Evolutionary conservation across 2,329 filamentous ascomycete species (phyloP).

Genomic region (Zymoseptoria passerinii): DNA sequence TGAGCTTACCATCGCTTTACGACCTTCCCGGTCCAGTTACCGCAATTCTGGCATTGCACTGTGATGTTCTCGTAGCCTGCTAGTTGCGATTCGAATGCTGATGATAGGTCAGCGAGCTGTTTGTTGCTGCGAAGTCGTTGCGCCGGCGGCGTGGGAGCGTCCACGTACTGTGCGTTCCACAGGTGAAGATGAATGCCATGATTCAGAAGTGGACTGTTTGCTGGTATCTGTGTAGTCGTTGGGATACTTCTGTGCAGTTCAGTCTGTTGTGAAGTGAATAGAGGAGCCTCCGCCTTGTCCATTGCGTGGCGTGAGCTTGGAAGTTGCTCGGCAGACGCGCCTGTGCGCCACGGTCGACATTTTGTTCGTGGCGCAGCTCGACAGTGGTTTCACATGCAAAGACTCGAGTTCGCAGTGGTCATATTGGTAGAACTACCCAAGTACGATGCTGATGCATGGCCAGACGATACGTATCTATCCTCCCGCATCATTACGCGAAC

Average conservation of each 20-base stretch:
- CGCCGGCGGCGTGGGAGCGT: not conserved
- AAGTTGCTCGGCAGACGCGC: not conserved
- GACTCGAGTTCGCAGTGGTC: not conserved
- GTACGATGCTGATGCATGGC: not conserved
- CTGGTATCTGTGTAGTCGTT: not conserved
- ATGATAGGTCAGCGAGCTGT: not conserved
- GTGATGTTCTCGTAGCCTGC: conserved; percentile 43
- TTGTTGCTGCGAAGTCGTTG: not conserved
- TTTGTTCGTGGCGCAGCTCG: not conserved
- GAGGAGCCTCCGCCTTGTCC: not conserved
- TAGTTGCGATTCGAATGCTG: conserved; percentile 40
- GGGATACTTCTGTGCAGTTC: not conserved
- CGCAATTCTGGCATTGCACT: conserved; percentile 46
- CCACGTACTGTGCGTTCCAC: conserved; percentile 40
- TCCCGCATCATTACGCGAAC: not conserved
- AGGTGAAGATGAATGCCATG: conserved; percentile 41
- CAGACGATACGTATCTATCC: not conserved
- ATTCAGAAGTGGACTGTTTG: not conserved
- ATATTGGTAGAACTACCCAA: not conserved
- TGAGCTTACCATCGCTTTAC: conserved; percentile 37
- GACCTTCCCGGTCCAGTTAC: conserved; percentile 40
- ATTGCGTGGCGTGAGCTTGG: conserved; percentile 10
- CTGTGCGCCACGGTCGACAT: not conserved
- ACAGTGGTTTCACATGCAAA: not conserved
- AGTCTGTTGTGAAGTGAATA: not conserved